Conservation (phyloP, 768 basidiomycete species). For the Boletellus ananiceps region DNA sequence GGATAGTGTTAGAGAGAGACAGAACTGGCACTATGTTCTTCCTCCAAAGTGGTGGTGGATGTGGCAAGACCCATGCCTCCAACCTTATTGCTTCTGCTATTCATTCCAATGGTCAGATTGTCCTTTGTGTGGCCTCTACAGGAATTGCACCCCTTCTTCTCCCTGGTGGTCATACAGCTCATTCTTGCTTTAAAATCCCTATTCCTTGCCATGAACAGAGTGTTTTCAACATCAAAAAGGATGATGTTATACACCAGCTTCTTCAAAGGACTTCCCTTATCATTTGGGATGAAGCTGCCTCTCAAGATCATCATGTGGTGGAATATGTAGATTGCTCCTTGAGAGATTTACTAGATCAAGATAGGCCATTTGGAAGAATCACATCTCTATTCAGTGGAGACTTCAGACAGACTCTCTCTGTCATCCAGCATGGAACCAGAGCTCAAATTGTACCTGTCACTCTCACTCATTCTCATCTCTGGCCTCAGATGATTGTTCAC, state of each 20-base stretch:
- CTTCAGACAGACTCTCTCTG: slow-evolving; percentile 44
- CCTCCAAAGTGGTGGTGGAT: neutral
- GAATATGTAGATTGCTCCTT: slow-evolving; percentile 41
- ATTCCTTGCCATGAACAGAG: slow-evolving; percentile 30
- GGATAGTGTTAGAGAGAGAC: neutral
- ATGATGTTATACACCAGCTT: slow-evolving; percentile 30
- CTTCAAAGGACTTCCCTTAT: slow-evolving; percentile 30
- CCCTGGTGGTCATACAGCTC: slow-evolving; percentile 41
- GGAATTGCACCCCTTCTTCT: slow-evolving; percentile 29
- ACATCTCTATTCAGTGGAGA: slow-evolving; percentile 47
- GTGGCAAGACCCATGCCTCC: neutral
- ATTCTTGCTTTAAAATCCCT: slow-evolving; percentile 48
- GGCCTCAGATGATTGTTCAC: too few species aligned
- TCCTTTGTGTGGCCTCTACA: neutral
- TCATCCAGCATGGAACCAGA: slow-evolving; percentile 35
- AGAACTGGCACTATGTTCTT: neutral
- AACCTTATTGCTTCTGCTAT: neutral
- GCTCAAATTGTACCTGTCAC: slow-evolving; percentile 8
- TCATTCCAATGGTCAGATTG: neutral
- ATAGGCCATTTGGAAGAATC: slow-evolving; percentile 40
- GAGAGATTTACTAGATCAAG: slow-evolving; percentile 28
- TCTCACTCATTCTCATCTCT: too few species aligned
- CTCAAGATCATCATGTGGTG: slow-evolving; percentile 20
- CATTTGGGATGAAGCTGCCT: slow-evolving; percentile 18
- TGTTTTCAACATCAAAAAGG: slow-evolving; percentile 34